Conservation (phyloP, 2,329 filamentous ascomycete species). For the Colletotrichum salicis region DNA sequence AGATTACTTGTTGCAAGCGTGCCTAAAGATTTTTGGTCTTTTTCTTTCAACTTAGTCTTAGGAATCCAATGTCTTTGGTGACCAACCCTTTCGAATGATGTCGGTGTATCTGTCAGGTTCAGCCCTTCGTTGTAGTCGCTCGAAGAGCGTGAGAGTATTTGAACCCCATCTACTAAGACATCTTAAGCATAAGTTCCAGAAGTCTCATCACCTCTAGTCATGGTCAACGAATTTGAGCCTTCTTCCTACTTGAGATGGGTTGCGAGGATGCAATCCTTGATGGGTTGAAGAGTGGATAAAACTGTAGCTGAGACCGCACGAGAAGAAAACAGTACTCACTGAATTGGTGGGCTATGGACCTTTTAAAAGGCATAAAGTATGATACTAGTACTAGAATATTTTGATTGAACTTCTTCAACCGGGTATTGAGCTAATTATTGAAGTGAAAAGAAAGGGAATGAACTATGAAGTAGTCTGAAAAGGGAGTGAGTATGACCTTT, state of each 20-base stretch:
- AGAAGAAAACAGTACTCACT: too few relatives aligned
- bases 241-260: background rate
- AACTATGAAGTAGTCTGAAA: background rate
- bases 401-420: background rate
- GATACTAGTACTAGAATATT: background rate
- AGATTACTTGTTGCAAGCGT: slow-evolving; percentile 4
- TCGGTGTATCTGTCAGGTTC: background rate
- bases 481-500: background rate
- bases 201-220: background rate
- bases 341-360: background rate
- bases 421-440: background rate
- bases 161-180: too few relatives aligned
- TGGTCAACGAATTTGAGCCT: background rate
- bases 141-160: background rate
- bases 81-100: background rate
- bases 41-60: background rate
- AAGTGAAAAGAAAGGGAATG: background rate
- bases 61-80: background rate
- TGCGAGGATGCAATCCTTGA: too few relatives aligned
- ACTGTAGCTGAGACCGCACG: too few relatives aligned
- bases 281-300: too few relatives aligned
- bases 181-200: background rate
- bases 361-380: background rate
- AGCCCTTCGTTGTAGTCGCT: background rate
- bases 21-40: background rate